These are phyloP conservation scores for Cystobasidium onofrii DNA, from an alignment of 768 basidiomycete genomes.

Conservation along the genomic window DNA sequence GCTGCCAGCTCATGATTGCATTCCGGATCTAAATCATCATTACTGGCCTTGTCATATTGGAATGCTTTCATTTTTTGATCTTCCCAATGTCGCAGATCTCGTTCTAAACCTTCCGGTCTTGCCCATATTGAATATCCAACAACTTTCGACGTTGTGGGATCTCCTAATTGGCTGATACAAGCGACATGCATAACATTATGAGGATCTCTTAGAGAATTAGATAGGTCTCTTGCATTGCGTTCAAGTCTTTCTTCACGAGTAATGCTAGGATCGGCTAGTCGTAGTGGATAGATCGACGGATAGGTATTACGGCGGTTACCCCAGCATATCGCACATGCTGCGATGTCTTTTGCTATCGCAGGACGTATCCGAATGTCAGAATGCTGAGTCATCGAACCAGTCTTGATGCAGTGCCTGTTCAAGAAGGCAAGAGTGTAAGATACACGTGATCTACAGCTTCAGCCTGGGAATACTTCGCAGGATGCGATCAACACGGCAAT, in stretches of 20 bases:
- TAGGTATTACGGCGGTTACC: slow-evolving; percentile 19
- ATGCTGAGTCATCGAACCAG: not conserved
- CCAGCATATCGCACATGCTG: slow-evolving; percentile 8
- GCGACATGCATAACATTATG: not conserved
- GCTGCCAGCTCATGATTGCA: slow-evolving; percentile 4
- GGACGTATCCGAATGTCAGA: not conserved
- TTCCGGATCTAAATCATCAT: not conserved
- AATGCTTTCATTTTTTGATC: not conserved
- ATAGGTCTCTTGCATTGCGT: not conserved
- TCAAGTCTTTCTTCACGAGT: not conserved
- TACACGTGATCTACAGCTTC: too few species aligned
- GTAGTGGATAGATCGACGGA: slow-evolving; percentile 12
- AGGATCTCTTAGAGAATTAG: not conserved
- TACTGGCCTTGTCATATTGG: not conserved
- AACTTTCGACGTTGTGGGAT: not conserved
- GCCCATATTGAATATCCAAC: slow-evolving; percentile 16
- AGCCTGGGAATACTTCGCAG: too few species aligned
- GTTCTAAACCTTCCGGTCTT: not conserved
- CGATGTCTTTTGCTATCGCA: not conserved
- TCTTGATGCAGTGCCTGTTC: too few species aligned
- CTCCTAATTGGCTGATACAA: not conserved
- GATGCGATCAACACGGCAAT: too few species aligned
- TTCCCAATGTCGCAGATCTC: not conserved
- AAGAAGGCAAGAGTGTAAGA: too few species aligned
- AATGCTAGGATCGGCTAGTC: not conserved